Evolutionary conservation across 148 eudicot species (phyloP).

Genomic region (Spergularia marina): DNA sequence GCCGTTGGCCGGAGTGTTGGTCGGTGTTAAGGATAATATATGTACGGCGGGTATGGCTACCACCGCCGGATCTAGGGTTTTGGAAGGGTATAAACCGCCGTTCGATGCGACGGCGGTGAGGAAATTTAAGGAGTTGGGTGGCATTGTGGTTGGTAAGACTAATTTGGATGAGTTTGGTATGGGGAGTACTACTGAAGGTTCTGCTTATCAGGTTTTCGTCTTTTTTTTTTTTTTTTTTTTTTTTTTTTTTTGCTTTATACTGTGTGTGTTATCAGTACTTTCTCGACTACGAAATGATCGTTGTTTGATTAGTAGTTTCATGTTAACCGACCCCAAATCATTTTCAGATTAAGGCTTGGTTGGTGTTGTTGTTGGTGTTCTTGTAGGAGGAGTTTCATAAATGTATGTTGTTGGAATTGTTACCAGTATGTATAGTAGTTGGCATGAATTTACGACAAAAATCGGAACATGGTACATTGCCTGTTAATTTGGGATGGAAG

Average conservation of each 20-base stretch:
- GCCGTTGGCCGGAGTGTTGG: slow-evolving; percentile 72
- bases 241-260: not conserved
- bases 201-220: slow-evolving; percentile 75
- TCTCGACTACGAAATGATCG: too few relatives aligned
- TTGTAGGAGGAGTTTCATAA: too few relatives aligned
- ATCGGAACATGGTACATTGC: too few relatives aligned
- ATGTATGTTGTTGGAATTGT: too few relatives aligned
- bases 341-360: too few relatives aligned
- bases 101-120: slow-evolving; percentile 83
- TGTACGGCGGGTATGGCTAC: slow-evolving; percentile 78
- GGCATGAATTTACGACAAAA: too few relatives aligned
- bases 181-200: slow-evolving; percentile 92
- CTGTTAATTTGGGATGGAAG: too few relatives aligned
- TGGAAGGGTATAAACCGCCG: slow-evolving; percentile 72
- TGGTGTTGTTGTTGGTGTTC: too few relatives aligned
- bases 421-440: too few relatives aligned
- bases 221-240: not conserved
- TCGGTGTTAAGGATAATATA: slow-evolving; percentile 91
- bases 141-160: slow-evolving; percentile 89
- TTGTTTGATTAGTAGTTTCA: too few relatives aligned
- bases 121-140: slow-evolving; percentile 73
- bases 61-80: slow-evolving; percentile 75
- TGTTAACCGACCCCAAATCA: too few relatives aligned
- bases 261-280: not conserved
- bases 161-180: slow-evolving; percentile 99